Conservation (phyloP, 352 stramenopile species). For the Globisporangium yorkense region DNA sequence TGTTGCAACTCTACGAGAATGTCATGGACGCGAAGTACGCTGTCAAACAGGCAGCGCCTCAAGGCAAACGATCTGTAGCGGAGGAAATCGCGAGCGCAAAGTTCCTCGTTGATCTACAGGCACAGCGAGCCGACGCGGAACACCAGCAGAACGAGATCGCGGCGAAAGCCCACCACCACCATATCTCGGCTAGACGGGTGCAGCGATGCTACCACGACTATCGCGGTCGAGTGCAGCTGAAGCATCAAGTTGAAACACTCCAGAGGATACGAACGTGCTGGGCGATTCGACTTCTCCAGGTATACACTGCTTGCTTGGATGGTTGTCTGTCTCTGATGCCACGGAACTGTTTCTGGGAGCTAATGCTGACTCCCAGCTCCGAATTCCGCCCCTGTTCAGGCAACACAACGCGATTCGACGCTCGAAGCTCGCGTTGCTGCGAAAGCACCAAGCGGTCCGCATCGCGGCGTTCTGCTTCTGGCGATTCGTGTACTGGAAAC, state of each 20-base stretch:
- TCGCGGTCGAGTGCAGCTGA: neutral
- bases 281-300: constrained; percentile 8
- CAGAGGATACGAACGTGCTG: neutral
- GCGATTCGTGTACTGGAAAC: constrained; percentile 22
- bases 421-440: constrained; percentile 6
- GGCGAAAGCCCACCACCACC: constrained; percentile 3
- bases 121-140: constrained; percentile 7
- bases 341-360: neutral
- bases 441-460: constrained; percentile 17
- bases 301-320: neutral
- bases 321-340: neutral
- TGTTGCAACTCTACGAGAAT: constrained; percentile 31
- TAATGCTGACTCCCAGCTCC: constrained; percentile 9
- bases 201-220: constrained; percentile 7
- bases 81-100: neutral
- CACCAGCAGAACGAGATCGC: constrained; percentile 4
- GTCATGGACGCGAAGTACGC: constrained; percentile 20
- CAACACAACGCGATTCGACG: neutral
- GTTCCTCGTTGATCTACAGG: constrained; percentile 9
- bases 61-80: neutral
- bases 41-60: neutral
- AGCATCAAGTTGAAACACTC: constrained; percentile 2
- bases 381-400: constrained; percentile 9
- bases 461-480: constrained; percentile 36
- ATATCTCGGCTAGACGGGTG: neutral